These are phyloP conservation scores for Crotalaria pallida DNA, from an alignment of 306 rosid genomes.

Conservation along the genomic window DNA sequence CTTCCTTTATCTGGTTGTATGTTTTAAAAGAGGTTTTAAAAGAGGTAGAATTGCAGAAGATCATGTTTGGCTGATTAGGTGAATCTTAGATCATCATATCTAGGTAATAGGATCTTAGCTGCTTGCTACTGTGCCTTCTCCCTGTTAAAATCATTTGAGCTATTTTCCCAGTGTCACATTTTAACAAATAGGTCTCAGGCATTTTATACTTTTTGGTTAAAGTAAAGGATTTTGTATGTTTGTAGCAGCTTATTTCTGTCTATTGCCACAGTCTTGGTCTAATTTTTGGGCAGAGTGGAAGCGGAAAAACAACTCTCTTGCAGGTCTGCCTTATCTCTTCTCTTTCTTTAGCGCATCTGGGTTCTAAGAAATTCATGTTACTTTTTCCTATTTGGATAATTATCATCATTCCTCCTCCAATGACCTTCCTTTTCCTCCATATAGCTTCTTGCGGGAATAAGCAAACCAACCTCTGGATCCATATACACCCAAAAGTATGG, in stretches of 20 bases:
- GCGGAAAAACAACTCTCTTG: conserved; percentile 89
- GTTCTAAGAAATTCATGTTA: background rate
- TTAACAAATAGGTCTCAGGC: background rate
- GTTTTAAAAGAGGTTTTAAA: background rate
- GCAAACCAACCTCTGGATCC: conserved; percentile 83
- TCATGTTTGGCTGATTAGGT: background rate
- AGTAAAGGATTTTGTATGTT: background rate
- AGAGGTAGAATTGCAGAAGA: background rate
- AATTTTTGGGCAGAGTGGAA: conserved; percentile 87
- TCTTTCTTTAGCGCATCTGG: background rate
- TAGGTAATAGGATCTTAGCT: background rate
- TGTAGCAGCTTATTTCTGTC: conserved; percentile 25
- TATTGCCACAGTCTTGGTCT: conserved; percentile 68
- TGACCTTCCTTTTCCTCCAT: background rate
- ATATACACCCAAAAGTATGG: conserved; percentile 62
- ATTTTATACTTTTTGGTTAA: background rate
- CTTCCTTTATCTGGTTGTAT: background rate
- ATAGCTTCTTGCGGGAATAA: conserved; percentile 89
- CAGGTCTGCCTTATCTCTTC: conserved; percentile 42
- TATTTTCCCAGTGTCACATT: background rate
- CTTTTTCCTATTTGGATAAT: background rate
- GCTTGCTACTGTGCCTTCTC: background rate
- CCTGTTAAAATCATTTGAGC: background rate
- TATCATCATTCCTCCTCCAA: background rate
- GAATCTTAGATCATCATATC: background rate